Evolutionary conservation across 192 early-diverging fungal genomes (phyloP).

Genomic region (Piromyces sp.): DNA sequence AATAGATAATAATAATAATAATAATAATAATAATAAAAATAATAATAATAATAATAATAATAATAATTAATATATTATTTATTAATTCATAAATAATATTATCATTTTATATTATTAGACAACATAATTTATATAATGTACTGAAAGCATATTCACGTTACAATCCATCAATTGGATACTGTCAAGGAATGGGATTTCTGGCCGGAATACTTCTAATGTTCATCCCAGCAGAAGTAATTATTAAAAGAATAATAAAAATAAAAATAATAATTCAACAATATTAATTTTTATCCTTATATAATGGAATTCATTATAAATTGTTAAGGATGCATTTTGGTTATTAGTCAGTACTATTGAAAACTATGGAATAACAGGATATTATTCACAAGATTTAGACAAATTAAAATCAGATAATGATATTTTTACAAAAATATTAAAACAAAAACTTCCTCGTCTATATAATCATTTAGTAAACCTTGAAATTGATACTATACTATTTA

Average conservation of each 20-base stretch:
- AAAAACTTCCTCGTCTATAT: not conserved
- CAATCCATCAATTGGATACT: not conserved
- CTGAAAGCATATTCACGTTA: not conserved
- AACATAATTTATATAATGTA: not conserved
- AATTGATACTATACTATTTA: not conserved
- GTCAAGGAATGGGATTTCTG: not conserved
- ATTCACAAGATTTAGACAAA: not conserved
- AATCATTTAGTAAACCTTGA: not conserved
- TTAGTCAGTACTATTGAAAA: not conserved
- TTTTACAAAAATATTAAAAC: not conserved
- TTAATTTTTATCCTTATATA: too few species aligned
- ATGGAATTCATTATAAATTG: too few species aligned
- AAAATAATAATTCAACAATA: too few species aligned
- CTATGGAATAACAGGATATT: not conserved
- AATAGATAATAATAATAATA: too few species aligned
- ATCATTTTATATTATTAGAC: not conserved
- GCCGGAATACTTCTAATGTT: not conserved
- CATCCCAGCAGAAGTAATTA: not conserved
- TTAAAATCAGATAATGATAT: not conserved
- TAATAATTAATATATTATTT: too few species aligned
- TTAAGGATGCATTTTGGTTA: not conserved
- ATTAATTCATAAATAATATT: too few species aligned
- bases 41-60: too few species aligned
- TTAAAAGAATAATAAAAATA: not conserved
- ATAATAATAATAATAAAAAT: too few species aligned